Evolutionary conservation across 2,329 filamentous ascomycete genomes (phyloP), one percentile per base, ranked within the genome.

Genomic region (Cladobotryum protrusum): DNA sequence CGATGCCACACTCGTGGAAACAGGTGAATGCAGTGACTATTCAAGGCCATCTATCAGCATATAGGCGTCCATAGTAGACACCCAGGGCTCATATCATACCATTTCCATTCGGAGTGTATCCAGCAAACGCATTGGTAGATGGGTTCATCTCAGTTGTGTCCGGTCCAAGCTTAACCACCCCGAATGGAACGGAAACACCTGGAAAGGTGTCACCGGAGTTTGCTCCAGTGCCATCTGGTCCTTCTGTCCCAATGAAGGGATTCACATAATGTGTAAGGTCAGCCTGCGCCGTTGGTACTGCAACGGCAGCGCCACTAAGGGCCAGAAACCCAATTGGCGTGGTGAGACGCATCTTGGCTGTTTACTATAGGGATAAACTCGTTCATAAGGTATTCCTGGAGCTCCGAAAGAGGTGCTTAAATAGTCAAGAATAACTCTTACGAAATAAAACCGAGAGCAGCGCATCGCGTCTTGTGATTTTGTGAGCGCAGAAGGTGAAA

Each of bases 1-100:
- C 80, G 0, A 78, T 83, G 0, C 78, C 78, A 47, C 71, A 73
- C 53, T 78, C 77, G 50, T 81, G 77, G 63, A 79, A 71, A 72
- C 78, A 72, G 17, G 71, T 74, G 54, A 77, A 72, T 3, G 67
- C 75, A 0, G 73, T 75, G 45, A 77, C 48, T 50, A 20, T 5
- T 12, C 4, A n/a, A 17, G 13, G 14, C 9, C n/a, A n/a, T 6
- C 11, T 19, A 17, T 47, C 18, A 33, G 19, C 8, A 8, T 29
- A 6, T 8, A 2, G 7, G 7, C 3, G 11, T 9, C 24, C 24
- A 8, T 9, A 29, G 6, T 4, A 29, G 11, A 8, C 6, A 29
- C 11, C 24, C 6, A 29, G 6, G 24, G 24, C 24, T 9, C 11
- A 8, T 29, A 29, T 29, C 7, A 7, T 47, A 50, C 48, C 72